These are phyloP conservation scores for Metroxylon sagu DNA, from an alignment of 176 grass and related monocot species.

Conservation along the genomic window DNA sequence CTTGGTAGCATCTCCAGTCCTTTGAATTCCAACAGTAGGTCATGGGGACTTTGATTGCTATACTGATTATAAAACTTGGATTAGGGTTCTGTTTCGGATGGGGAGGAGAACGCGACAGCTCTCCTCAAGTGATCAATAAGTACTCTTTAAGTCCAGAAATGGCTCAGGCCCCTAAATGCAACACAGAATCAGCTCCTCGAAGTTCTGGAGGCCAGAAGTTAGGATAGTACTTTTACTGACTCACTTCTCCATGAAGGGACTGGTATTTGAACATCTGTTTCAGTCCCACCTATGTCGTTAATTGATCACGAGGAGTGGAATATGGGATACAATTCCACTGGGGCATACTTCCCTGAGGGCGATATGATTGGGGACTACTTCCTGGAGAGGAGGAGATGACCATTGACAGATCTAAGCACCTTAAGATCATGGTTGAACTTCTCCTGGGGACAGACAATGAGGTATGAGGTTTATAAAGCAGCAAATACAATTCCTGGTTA, in stretches of 20 bases:
- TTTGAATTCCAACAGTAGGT: too few species aligned
- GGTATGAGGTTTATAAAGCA: conserved; percentile 92
- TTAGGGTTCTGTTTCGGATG: too few species aligned
- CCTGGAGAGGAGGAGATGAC: conserved; percentile 48
- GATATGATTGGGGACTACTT: conserved; percentile 54
- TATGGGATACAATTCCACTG: conserved; percentile 42
- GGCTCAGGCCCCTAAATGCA: too few species aligned
- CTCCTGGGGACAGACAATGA: conserved; percentile 60
- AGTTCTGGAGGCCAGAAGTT: conserved; percentile 5
- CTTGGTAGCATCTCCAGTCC: too few species aligned
- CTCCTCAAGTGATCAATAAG: too few species aligned
- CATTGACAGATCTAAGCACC: conserved; percentile 79
- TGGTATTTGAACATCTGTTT: conserved; percentile 68
- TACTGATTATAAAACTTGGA: too few species aligned
- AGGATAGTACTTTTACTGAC: conserved; percentile 32
- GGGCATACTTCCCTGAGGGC: conserved; percentile 45
- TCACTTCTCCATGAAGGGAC: conserved; percentile 50
- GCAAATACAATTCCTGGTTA: conserved; percentile 64
- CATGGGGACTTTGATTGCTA: too few species aligned
- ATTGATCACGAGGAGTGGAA: conserved; percentile 51
- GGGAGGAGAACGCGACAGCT: too few species aligned
- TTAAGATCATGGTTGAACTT: conserved; percentile 81
- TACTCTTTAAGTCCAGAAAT: too few species aligned
- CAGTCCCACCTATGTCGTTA: conserved; percentile 65
- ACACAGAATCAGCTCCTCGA: not conserved